A percentile compares a stretch with the other conserved stretches of the same genome.
Evolutionary conservation across 441 rosid genomes (phyloP).

Genomic region (Populus hybrid): DNA sequence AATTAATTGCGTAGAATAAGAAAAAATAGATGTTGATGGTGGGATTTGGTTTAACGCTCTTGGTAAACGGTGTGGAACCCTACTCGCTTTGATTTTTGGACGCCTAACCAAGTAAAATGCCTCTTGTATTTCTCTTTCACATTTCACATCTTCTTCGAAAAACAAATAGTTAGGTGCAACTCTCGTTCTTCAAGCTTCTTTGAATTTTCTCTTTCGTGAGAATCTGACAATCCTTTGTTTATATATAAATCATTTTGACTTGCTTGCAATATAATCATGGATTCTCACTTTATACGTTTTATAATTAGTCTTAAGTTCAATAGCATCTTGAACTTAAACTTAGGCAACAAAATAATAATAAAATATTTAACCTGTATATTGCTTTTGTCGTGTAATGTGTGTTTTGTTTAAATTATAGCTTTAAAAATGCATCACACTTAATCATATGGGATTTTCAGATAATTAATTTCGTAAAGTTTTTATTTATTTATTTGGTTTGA

Average conservation of each 20-base stretch:
- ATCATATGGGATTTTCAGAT: too few species aligned
- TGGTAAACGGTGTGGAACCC: not conserved
- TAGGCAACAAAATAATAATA: too few species aligned
- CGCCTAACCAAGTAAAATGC: not conserved
- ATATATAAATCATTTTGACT: not conserved
- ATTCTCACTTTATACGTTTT: not conserved
- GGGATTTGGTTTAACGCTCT: not conserved
- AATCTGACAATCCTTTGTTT: not conserved
- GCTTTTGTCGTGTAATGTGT: too few species aligned
- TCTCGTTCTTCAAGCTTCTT: not conserved
- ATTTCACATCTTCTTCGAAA: not conserved
- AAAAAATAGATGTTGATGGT: not conserved
- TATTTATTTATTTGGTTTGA: not conserved
- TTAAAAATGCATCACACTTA: too few species aligned
- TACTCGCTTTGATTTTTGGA: not conserved
- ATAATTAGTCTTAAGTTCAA: too few species aligned
- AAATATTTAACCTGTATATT: too few species aligned
- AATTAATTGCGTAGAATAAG: not conserved
- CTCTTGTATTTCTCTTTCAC: not conserved
- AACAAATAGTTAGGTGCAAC: not conserved
- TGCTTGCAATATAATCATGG: not conserved
- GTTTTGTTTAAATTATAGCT: too few species aligned
- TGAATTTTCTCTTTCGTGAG: not conserved
- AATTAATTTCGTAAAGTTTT: not conserved
- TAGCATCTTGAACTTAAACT: too few species aligned